Percentiles rank a stretch among this genome's conserved stretches.
Conservation (phyloP, 2,329 filamentous ascomycete genomes). For the Aureobasidium sp. region DNA sequence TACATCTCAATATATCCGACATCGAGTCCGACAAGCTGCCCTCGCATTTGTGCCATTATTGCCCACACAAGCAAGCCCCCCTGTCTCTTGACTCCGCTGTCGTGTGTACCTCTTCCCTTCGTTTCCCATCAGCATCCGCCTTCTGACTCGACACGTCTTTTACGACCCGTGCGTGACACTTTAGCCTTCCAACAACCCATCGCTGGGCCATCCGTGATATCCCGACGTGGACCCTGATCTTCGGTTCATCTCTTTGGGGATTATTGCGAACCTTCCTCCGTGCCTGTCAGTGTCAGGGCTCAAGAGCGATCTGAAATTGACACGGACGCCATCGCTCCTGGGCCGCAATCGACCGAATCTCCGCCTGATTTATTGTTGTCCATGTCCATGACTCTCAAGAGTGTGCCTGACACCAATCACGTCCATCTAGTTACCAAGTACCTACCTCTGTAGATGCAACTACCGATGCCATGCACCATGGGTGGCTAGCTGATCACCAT, state of each 20-base stretch:
- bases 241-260: neutral
- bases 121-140: neutral
- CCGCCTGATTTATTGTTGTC: neutral
- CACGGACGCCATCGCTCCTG: neutral
- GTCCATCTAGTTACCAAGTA: neutral
- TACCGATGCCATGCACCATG: neutral
- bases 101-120: neutral
- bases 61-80: neutral
- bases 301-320: neutral
- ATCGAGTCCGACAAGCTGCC: neutral
- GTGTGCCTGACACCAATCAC: neutral
- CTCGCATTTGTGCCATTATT: neutral
- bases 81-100: neutral
- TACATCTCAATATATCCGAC: neutral
- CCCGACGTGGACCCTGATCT: slow-evolving; percentile 11
- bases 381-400: slow-evolving; percentile 2
- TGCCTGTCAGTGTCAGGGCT: slow-evolving; percentile 2
- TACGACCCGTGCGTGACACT: neutral
- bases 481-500: slow-evolving; percentile 2
- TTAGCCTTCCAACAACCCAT: neutral
- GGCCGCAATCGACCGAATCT: neutral
- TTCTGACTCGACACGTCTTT: neutral
- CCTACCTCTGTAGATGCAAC: neutral
- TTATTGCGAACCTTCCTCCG: neutral
- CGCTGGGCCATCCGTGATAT: slow-evolving; percentile 3